These are phyloP conservation scores for Tricholoma furcatifolium DNA, from an alignment of 768 basidiomycete genomes.

Conservation along the genomic window DNA sequence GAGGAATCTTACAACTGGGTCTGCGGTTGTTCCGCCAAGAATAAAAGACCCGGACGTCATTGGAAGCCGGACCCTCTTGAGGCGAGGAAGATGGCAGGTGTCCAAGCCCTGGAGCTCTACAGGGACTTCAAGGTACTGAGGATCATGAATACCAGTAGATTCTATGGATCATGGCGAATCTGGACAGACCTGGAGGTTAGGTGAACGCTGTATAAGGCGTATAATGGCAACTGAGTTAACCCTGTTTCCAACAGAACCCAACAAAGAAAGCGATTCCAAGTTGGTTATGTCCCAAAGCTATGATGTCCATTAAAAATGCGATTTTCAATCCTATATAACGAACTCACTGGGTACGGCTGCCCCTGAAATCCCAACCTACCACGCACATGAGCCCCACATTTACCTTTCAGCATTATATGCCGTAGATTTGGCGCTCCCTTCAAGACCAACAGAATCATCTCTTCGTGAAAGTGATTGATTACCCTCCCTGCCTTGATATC, in stretches of 20 bases:
- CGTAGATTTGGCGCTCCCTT: conserved; percentile 25
- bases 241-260: conserved; percentile 27
- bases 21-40: conserved; percentile 26
- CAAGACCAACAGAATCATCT: conserved; percentile 35
- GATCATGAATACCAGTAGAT: background rate
- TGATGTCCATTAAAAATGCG: background rate
- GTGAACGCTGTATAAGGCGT: conserved; percentile 26
- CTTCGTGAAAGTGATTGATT: conserved; percentile 35
- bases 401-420: conserved; percentile 35
- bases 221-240: conserved; percentile 21
- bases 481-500: conserved; percentile 26
- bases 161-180: background rate
- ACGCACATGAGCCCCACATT: conserved; percentile 38
- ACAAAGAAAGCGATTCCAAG: conserved; percentile 25
- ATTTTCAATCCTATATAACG: background rate
- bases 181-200: conserved; percentile 25
- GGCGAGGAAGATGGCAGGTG: conserved; percentile 36
- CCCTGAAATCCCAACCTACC: conserved; percentile 27
- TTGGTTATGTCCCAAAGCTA: conserved; percentile 29
- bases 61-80: conserved; percentile 40
- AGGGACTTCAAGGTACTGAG: conserved; percentile 43
- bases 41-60: conserved; percentile 34
- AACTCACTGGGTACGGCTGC: conserved; percentile 33
- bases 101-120: conserved; percentile 40
- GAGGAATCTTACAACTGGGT: conserved; percentile 38